These are phyloP conservation scores for Tylopilus felleus DNA, from an alignment of 768 basidiomycete species.

Conservation along the genomic window DNA sequence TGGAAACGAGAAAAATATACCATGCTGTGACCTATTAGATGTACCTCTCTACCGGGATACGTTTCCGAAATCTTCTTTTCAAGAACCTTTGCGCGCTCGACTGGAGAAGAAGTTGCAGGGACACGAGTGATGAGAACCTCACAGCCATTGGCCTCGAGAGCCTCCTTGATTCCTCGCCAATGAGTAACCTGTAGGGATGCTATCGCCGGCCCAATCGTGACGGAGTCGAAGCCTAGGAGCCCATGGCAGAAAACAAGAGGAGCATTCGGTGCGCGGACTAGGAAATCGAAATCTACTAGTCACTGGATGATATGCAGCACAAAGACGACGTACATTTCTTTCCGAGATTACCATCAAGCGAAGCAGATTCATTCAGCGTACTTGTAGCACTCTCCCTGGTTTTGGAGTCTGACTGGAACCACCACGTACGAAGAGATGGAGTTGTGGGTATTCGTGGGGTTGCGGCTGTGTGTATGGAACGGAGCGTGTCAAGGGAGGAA, in stretches of 20 bases:
- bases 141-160: constrained; percentile 80
- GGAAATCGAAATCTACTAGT: neutral
- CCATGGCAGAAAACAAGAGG: constrained; percentile 97
- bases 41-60: constrained; percentile 81
- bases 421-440: constrained; percentile 39
- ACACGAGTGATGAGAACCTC: constrained; percentile 93
- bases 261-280: constrained; percentile 75
- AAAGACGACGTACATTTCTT: constrained; percentile 57
- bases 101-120: constrained; percentile 85
- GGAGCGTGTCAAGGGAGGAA: constrained; percentile 59
- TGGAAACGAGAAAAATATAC: constrained; percentile 34
- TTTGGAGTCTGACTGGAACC: constrained; percentile 44
- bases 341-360: constrained; percentile 34
- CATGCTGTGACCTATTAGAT: constrained; percentile 84
- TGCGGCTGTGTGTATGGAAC: constrained; percentile 36
- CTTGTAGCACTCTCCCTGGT: constrained; percentile 40
- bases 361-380: constrained; percentile 51
- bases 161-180: constrained; percentile 96
- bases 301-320: neutral
- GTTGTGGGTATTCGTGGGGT: constrained; percentile 24
- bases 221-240: constrained; percentile 83
- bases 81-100: constrained; percentile 89
- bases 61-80: constrained; percentile 73
- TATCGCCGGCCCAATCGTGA: constrained; percentile 73
- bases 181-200: constrained; percentile 85